Percentiles rank a stretch among this genome's conserved stretches.
Evolutionary conservation across 2,329 filamentous ascomycete species (phyloP).

Genomic region (Colletotrichum coccodes): DNA sequence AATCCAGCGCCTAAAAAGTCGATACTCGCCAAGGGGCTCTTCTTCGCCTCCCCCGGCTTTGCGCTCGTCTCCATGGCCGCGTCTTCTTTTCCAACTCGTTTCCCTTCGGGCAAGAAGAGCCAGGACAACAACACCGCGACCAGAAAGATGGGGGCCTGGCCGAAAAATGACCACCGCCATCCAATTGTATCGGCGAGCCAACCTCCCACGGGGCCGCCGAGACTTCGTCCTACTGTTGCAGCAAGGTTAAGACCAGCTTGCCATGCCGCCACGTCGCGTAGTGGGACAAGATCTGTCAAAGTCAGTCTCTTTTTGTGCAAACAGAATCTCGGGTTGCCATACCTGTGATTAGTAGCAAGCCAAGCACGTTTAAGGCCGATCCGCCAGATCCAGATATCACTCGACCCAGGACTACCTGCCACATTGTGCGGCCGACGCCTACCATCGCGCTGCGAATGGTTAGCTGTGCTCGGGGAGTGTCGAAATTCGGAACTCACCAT

Average conservation of each 20-base stretch:
- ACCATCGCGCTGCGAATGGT: constrained; percentile 39
- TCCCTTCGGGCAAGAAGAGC: constrained; percentile 58
- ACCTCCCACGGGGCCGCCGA: constrained; percentile 67
- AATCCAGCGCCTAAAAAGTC: constrained; percentile 68
- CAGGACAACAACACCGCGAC: constrained; percentile 63
- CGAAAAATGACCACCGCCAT: constrained; percentile 75
- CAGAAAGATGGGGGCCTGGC: constrained; percentile 69
- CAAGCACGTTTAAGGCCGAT: constrained; percentile 61
- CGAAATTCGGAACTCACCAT: constrained; percentile 52
- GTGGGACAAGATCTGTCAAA: constrained; percentile 56
- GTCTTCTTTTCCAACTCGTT: neutral
- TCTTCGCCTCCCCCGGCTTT: neutral
- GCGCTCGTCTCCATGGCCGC: neutral
- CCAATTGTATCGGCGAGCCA: constrained; percentile 72
- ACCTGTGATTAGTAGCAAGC: constrained; percentile 64
- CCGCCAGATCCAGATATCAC: constrained; percentile 62
- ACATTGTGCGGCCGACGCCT: constrained; percentile 57
- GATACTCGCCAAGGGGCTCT: constrained; percentile 52
- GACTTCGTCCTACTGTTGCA: constrained; percentile 59
- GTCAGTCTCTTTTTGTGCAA: neutral
- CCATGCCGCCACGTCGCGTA: constrained; percentile 64
- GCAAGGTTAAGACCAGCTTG: constrained; percentile 63
- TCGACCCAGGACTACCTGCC: constrained; percentile 60
- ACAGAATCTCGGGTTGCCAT: neutral
- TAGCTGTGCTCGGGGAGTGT: constrained; percentile 19